Evolutionary conservation across 169 alveolate genomes (phyloP), one percentile per base, ranked within the genome.

Genomic region (Babesia microti): DNA sequence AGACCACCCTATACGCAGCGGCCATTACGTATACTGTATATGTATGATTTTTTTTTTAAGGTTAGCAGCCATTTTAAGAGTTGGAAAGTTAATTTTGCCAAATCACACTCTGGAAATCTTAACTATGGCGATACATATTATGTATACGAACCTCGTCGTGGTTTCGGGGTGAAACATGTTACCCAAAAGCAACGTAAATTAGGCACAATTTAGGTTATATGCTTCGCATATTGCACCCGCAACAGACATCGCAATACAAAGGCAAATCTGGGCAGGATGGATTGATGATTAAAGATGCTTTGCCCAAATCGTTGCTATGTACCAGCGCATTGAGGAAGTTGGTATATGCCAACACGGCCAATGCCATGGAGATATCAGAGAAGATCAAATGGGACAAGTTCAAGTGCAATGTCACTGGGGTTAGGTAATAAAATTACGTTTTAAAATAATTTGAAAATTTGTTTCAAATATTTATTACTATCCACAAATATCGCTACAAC

Each of bases 381-480:
- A 59, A 70, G 24, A 60, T 84, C 49, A 68, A 80, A 45, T 84
- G 92, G 92, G 80, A 72, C 28, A 70, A 65, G 14, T 84, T 80
- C 71, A 66, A 73, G 28, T 80, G 84, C 24, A 63, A 79, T 41
- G 84, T 79, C 23, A 59, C 65, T 39, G 90, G 90, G 2, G 90
- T 82, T 52, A 76, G 76, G 76, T 65, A 36, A 1, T 40, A 14
- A 6, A 19, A 34, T 19, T 22, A 30, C n/a, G 12, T 18, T n/a
- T 24, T 39, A 32, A 22, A 17, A 14, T 4, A 29, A n/a, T n/a
- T n/a, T n/a, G n/a, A n/a, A n/a, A n/a, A n/a, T n/a, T n/a, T n/a
- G n/a, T n/a, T n/a, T n/a, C n/a, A n/a, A n/a, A n/a, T n/a, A n/a
- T n/a, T n/a, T n/a, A n/a, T n/a, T n/a, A n/a, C n/a, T n/a, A n/a